Evolutionary conservation across 1,284 basidiomycete genomes (phyloP), one percentile per base, ranked within the genome.

Genomic region (Cronartium ribicola): DNA sequence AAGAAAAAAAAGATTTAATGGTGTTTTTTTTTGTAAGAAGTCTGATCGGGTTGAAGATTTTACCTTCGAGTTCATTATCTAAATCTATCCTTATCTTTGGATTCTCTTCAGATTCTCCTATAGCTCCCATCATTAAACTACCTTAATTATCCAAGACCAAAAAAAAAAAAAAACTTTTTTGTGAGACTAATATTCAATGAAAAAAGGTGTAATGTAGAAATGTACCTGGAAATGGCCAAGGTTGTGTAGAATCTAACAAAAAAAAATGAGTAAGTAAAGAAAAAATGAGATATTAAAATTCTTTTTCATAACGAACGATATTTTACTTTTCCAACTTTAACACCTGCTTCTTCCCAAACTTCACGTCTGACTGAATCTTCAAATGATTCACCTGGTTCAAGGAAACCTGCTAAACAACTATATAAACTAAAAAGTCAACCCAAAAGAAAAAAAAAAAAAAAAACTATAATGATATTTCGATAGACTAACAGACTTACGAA

Each of bases 51-150:
- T 20, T 5, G 5, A 22, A 0, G 29, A 5, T 57, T 57, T 39
- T 77, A 90, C 91, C 90, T 80, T 90, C 89, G n/a, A 98, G 86
- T 83, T 98, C 95, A 78, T 96, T 95, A 80, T 98, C 95, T 14
- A 98, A 85, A 82, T 98, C 94, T 11, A 87, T 84, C 11, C 92
- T 87, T 77, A 98, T 89, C 2, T 86, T 85, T 65, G 90, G 84
- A 10, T 85, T 84, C 40, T 76, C 76, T 80, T 91, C 90, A 3
- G 88, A 89, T 61, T 86, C 85, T 5, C 90, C 90, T 13, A 81
- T 79, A 1, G 82, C 83, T 79, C 67, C 67, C 3, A 68, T 68
- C 67, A 68, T 68, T 29, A 68, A 68, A 59, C 67, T 68, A 44
- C 67, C 67, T 68, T 39, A 37, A 7, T 88, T 94, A 80, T 91